Evolutionary conservation across 768 basidiomycete genomes (phyloP).

Genomic region (Clavaria fumosa): DNA sequence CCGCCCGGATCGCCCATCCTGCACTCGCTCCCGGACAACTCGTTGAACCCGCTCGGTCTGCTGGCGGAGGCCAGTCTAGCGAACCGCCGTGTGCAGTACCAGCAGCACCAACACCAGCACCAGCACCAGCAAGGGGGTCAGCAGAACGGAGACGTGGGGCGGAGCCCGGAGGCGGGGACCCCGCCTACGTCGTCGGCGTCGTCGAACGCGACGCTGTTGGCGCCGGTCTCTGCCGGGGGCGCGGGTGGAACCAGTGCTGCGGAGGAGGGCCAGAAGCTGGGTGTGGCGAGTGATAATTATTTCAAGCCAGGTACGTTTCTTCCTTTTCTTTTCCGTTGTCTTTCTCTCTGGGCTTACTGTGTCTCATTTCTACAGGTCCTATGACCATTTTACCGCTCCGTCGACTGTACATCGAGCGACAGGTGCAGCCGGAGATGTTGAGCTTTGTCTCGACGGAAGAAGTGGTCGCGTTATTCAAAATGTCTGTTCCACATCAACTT

Average conservation of each 20-base stretch:
- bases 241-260: too few species aligned
- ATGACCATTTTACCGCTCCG: constrained; percentile 80
- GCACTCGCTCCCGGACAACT: constrained; percentile 83
- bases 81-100: constrained; percentile 50
- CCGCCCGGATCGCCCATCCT: constrained; percentile 64
- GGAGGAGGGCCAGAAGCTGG: constrained; percentile 35
- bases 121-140: too few species aligned
- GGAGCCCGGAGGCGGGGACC: too few species aligned
- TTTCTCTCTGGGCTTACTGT: constrained; percentile 4
- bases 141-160: too few species aligned
- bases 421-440: constrained; percentile 88
- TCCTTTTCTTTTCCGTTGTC: not conserved
- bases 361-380: constrained; percentile 43
- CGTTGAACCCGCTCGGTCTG: constrained; percentile 82
- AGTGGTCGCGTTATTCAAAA: constrained; percentile 81
- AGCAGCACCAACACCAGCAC: too few species aligned
- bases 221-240: too few species aligned
- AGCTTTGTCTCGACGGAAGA: constrained; percentile 79
- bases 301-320: constrained; percentile 68
- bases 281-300: constrained; percentile 77
- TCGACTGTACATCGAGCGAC: constrained; percentile 71
- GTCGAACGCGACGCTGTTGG: too few species aligned
- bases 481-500: constrained; percentile 40
- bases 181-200: too few species aligned
- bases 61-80: constrained; percentile 82